A percentile compares a stretch with the other conserved stretches of the same genome.
phyloP scores from a whole-genome alignment of 768 basidiomycete species.

The Agaricus blazei region DNA sequence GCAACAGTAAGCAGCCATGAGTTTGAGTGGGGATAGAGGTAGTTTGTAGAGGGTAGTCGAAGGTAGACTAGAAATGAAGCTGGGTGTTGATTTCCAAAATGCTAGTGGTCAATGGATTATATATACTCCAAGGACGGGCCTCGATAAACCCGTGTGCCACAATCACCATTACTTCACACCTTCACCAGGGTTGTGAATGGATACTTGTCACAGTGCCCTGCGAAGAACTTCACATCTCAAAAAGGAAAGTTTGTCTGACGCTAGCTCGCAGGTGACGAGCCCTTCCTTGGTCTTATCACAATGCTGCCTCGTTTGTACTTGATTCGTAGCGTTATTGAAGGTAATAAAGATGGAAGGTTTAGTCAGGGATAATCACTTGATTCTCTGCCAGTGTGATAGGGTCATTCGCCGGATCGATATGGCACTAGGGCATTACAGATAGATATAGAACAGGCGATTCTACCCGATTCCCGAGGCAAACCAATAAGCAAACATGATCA shows the following conservation, averaged over 20 bases:
- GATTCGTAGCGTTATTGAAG: neutral
- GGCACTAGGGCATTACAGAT: too few species aligned
- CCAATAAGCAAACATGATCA: too few species aligned
- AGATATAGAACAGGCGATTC: too few species aligned
- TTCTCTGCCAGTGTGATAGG: too few species aligned
- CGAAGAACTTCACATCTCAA: neutral
- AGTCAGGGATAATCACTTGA: too few species aligned
- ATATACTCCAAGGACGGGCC: neutral
- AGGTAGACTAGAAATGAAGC: neutral
- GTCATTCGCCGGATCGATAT: too few species aligned
- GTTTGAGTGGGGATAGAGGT: neutral
- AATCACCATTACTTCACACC: neutral
- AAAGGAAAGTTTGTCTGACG: neutral
- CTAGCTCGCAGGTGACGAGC: neutral
- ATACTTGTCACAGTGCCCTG: neutral
- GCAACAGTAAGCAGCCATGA: conserved; percentile 3
- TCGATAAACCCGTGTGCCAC: neutral
- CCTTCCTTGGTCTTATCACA: neutral
- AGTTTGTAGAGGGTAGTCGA: neutral
- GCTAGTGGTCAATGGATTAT: neutral
- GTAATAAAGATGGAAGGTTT: too few species aligned
- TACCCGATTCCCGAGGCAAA: too few species aligned
- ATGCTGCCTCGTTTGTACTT: neutral
- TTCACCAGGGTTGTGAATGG: neutral
- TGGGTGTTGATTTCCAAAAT: neutral